Conservation (phyloP, 2,329 filamentous ascomycete genomes). For the Tetracladium maxilliforme region DNA sequence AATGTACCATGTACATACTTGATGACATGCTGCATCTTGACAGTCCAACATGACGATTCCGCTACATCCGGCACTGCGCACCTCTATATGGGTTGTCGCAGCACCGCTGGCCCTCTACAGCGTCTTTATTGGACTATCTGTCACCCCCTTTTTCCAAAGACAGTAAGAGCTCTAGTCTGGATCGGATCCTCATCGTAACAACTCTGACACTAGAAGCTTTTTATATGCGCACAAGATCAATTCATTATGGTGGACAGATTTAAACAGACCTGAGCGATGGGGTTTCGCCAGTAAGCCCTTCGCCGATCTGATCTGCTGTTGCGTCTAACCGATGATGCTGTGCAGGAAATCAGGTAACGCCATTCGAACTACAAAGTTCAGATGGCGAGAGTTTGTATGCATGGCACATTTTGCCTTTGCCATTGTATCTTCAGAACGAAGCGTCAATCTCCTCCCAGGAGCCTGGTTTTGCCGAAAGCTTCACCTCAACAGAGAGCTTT, state of each 20-base stretch:
- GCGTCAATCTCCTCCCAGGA: conserved; percentile 36
- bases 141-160: conserved; percentile 60
- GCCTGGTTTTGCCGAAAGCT: conserved; percentile 31
- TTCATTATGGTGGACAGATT: conserved; percentile 54
- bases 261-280: conserved; percentile 66
- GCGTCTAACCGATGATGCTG: conserved; percentile 1
- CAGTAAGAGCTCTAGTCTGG: conserved; percentile 40
- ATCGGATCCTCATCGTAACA: conserved; percentile 2
- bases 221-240: conserved; percentile 76
- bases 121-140: conserved; percentile 47
- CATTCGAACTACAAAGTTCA: conserved; percentile 61
- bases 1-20: no score
- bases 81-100: conserved; percentile 38
- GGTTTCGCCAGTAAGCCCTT: conserved; percentile 61
- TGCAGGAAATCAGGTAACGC: conserved; percentile 72
- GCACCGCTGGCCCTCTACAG: conserved; percentile 51
- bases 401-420: conserved; percentile 79
- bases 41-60: no score
- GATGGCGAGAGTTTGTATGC: conserved; percentile 71
- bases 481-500: conserved; percentile 43
- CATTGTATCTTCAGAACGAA: conserved; percentile 62
- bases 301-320: background rate
- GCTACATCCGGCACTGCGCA: no score
- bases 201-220: conserved; percentile 35
- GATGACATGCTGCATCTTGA: no score